Percentiles rank a stretch among this genome's conserved stretches.
Conservation (phyloP, 192 early-diverging fungal genomes). For the Coemansia reversa region DNA sequence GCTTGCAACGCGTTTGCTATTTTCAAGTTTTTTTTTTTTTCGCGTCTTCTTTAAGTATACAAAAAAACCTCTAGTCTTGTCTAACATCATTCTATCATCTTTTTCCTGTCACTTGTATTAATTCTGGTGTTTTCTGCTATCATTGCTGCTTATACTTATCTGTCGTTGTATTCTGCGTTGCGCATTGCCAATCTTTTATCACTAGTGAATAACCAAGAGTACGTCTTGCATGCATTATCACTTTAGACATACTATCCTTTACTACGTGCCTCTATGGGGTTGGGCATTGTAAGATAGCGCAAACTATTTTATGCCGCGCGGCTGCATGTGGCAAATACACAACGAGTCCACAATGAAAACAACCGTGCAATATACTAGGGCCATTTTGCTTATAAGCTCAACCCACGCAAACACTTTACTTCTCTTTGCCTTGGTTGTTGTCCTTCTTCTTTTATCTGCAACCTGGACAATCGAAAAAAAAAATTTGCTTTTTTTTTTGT, state of each 20-base stretch:
- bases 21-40: neutral
- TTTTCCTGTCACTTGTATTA: neutral
- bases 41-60: neutral
- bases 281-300: neutral
- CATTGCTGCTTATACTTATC: neutral
- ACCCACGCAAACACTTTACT: neutral
- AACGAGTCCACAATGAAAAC: neutral
- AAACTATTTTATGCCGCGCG: neutral
- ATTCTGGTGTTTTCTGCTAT: slow-evolving; percentile 6
- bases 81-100: neutral
- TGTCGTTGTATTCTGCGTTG: neutral
- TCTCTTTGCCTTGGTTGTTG: neutral
- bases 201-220: neutral
- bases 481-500: neutral
- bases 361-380: neutral
- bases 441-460: neutral
- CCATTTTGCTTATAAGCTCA: neutral
- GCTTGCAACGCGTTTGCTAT: neutral
- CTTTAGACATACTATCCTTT: neutral
- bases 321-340: neutral
- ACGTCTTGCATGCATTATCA: neutral
- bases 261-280: neutral
- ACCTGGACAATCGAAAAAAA: neutral
- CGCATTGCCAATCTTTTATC: neutral
- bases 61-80: neutral